phyloP scores from a whole-genome alignment of 257 asterid species.

The Jasminum sambac region DNA sequence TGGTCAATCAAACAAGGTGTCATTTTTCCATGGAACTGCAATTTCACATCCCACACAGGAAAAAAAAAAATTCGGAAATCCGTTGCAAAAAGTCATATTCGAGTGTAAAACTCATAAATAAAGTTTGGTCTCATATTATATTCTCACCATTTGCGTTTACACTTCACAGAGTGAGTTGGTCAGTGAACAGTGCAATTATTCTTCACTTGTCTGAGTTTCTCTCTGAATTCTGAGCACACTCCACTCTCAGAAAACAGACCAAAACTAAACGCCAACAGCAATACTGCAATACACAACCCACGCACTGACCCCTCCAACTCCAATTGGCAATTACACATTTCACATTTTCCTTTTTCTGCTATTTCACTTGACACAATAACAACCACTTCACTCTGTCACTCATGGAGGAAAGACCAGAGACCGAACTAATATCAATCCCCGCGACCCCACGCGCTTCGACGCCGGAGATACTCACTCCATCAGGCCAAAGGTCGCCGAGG shows the following conservation, averaged over 20 bases:
- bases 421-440: slow-evolving; percentile 94
- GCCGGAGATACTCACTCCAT: slow-evolving; percentile 90
- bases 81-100: no score
- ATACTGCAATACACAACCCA: not conserved
- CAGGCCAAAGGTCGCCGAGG: slow-evolving; percentile 90
- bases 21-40: no score
- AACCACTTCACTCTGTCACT: not conserved
- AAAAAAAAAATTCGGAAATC: no score
- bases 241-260: not conserved
- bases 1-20: no score
- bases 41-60: no score
- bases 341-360: no score
- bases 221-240: not conserved
- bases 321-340: no score
- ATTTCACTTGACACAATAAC: no score
- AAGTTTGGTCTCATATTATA: not conserved
- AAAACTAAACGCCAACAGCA: not conserved
- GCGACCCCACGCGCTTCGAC: slow-evolving; percentile 97
- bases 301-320: no score
- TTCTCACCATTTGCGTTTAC: not conserved
- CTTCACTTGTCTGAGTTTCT: not conserved
- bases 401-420: slow-evolving; percentile 95
- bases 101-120: no score
- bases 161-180: not conserved
- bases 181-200: slow-evolving; percentile 5